Base-by-base conservation (phyloP, 106 monocot genomes). In the Allium cepa region DNA sequence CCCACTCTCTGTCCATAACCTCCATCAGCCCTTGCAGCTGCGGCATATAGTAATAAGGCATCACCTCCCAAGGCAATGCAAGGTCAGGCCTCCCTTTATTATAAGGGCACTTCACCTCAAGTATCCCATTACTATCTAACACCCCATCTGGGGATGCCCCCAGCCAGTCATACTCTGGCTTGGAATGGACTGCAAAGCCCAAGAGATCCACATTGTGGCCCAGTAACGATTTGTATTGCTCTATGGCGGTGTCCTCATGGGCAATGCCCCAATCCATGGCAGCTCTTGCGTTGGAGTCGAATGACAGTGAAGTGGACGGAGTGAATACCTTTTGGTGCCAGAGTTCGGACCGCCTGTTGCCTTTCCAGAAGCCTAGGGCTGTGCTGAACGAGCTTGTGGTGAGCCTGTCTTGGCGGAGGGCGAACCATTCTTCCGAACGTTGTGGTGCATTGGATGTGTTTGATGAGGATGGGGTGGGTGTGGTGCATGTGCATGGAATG, bases 21-120 rank as follows among this genome's bases (percentile, higher is more conserved):
- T 99, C 99, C 99, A 99, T 99, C 76, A 83, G 90, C 8, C 99
- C 99, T 59, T 99, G 99, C 49, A 99, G 76, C 75, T 99, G 99
- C 3, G 99, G 99, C 87, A 99, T 87, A 71, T 99, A 99, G 68
- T 99, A 99, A 77, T 87, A 87, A 26, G 99, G 99, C 66, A 99
- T 47, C 5, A 69, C 76, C 8, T 69, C 51, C 99, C 99, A 99
- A 7, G 99, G 99, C 53, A 93, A 70, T 1, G 80, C 99, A 12
- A 87, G 79, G 71, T 99, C 93, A 0, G 99, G 99, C 67, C 78
- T 79, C 47, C 99, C 99, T 57, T 90, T 99, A 68, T 99, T 99
- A 53, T 81, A 99, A 3, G 99, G 99, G 62, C 99, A 99, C 70
- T 99, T 99, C 59, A 99, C 99, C 58, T 99, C 99, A 61, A 99